Evolutionary conservation across 1,284 basidiomycete species (phyloP).

Genomic region (Puccinia brachypodii): DNA sequence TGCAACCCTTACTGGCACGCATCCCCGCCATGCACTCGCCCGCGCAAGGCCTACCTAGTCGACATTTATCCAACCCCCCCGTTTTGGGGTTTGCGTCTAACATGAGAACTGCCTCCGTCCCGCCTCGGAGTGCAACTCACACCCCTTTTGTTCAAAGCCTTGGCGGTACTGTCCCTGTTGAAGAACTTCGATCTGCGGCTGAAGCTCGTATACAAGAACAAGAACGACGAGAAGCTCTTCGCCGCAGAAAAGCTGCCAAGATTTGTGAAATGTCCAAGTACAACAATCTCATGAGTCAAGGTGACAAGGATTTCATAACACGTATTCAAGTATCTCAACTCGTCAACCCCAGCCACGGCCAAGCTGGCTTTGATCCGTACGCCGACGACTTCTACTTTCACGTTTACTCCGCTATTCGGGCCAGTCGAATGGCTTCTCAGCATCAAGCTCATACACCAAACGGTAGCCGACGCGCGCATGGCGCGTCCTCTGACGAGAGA

Average conservation of each 20-base stretch:
- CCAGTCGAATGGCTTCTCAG: conserved; percentile 68
- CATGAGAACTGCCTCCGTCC: conserved; percentile 5
- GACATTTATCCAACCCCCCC: conserved; percentile 21
- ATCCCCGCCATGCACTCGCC: not conserved
- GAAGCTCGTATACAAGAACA: conserved; percentile 83
- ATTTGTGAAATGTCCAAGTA: conserved; percentile 88
- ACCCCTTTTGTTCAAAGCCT: conserved; percentile 14
- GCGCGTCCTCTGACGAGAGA: conserved; percentile 6
- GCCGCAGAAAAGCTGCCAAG: conserved; percentile 75
- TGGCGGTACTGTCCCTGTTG: conserved; percentile 10
- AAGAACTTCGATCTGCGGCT: conserved; percentile 42
- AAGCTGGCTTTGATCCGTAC: conserved; percentile 75
- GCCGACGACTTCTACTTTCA: conserved; percentile 98
- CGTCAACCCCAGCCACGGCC: conserved; percentile 60
- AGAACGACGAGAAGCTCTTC: conserved; percentile 77
- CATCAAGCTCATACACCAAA: conserved; percentile 44
- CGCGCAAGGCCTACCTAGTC: conserved; percentile 18
- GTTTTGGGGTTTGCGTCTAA: not conserved
- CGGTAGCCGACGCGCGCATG: conserved; percentile 19
- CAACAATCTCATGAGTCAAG: conserved; percentile 97
- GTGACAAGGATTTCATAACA: conserved; percentile 99
- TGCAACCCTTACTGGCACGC: conserved; percentile 4
- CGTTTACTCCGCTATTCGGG: conserved; percentile 80
- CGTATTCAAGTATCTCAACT: conserved; percentile 98
- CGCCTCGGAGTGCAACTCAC: conserved; percentile 4